Evolutionary conservation across 768 basidiomycete species (phyloP), one percentile per base, ranked within the genome.

Genomic region (Boletus rubescentipes): DNA sequence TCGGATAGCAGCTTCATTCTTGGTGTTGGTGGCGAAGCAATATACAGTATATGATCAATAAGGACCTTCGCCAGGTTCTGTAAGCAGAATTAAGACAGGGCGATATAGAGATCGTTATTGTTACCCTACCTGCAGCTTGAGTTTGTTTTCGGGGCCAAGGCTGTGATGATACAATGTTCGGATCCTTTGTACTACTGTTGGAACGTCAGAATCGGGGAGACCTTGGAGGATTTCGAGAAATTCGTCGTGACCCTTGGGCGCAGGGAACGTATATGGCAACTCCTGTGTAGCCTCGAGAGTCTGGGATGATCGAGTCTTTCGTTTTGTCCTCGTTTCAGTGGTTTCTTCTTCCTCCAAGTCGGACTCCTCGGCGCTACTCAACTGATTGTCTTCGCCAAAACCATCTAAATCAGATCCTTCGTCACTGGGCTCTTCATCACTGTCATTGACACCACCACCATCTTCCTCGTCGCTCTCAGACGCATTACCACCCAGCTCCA

Each of bases 241-340:
- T 53, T 96, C 93, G 42, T 91, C 90, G 61, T 98, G 94, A 11
- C 76, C 84, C 15, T 79, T 70, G 0, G 97, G 97, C 63, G 93
- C 96, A 39, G 89, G 80, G 70, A 98, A 98, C 2, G 92, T 98
- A 68, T 83, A 99, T 0, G 97, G 97, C 4, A 98, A 78, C 53
- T 93, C 91, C 49, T 82, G 79, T 10, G 37, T 9, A n/a, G 65
- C 64, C 38, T 61, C 63, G 2, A 66, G 56, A 30, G 55, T 31
- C 49, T 70, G 73, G 47, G 68, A 72, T 31, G 69, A 57, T 62
- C 57, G 57, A 56, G 73, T 72, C 53, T 64, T 73, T 59, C 59
- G 75, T 21, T 56, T 57, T 32, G 61, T 40, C 29, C 61, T 71
- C 20, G 80, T 73, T 31, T 77, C 73, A 56, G 78, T 76, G 31